A percentile compares a stretch with the other conserved stretches of the same genome.
phyloP scores from a whole-genome alignment of 257 asterid genomes.

The Primulina eburnea region DNA sequence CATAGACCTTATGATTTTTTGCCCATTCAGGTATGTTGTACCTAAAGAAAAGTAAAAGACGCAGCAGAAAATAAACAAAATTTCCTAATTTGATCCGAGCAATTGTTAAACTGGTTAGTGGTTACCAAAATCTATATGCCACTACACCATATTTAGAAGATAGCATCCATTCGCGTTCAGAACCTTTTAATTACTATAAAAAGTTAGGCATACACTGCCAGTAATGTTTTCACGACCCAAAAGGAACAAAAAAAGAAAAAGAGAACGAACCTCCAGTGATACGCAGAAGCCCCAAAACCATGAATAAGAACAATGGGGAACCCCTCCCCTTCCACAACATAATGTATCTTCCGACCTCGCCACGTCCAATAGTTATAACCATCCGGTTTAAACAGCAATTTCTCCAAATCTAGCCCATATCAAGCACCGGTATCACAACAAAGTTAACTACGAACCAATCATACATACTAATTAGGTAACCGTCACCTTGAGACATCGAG shows the following conservation, averaged over 20 bases:
- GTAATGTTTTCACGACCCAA: not conserved
- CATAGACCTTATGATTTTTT: constrained; percentile 80
- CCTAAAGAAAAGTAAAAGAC: constrained; percentile 32
- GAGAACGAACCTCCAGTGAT: constrained; percentile 76
- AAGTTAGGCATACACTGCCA: not conserved
- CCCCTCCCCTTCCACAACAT: constrained; percentile 92
- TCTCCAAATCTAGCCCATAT: constrained; percentile 57
- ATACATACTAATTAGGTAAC: not conserved
- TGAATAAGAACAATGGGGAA: constrained; percentile 80
- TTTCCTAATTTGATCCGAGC: too few relatives aligned
- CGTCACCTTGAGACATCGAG: constrained; percentile 45
- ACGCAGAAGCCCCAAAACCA: constrained; percentile 98
- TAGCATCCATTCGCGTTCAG: not conserved
- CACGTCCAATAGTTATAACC: constrained; percentile 90
- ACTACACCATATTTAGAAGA: not conserved
- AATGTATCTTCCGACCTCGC: constrained; percentile 76
- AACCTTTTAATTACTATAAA: not conserved
- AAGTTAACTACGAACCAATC: not conserved
- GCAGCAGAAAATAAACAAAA: not conserved
- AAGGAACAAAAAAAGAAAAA: not conserved
- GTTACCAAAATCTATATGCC: too few relatives aligned
- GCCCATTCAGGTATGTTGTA: constrained; percentile 91
- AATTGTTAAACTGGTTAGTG: not conserved
- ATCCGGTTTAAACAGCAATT: constrained; percentile 65
- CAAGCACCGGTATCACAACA: constrained; percentile 18